Evolutionary conservation across 805 yeast species (phyloP), one percentile per base, ranked within the genome.

Genomic region (Candida easanensis): DNA sequence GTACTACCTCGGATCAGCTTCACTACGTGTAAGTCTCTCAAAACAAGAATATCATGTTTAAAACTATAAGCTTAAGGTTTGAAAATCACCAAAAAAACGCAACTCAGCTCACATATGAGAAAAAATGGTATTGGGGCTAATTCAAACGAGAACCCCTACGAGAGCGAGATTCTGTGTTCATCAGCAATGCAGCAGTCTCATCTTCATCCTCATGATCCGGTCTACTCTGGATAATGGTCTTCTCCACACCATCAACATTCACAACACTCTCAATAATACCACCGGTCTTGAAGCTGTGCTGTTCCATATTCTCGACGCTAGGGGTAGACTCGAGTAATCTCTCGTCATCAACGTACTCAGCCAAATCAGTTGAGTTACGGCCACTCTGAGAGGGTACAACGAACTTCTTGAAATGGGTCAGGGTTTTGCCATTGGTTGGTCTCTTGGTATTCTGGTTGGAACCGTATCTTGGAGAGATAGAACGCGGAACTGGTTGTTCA

Each of bases 191-290:
- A 4, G 38, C 45, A 7, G 41, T 33, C 22, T 41, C 39, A 13
- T 41, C 36, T 4, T 39, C 44, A 13, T 39, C 44, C 17, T 49
- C 44, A n/a, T 56, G 63, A 31, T 63, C 67, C 18, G 77, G 79
- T 32, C 70, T 74, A 41, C 79, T 82, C 54, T 84, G 91, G 55
- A 88, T 88, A 48, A 88, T 85, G 4, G 95, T 88, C 69, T 88
- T 88, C 54, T 80, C 81, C 17, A 86, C 85, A 41, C 96, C 97
- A 58, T 83, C 81, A 21, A 84, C 84, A 39, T 82, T 84, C n/a
- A 88, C 80, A 15, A 88, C 82, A 32, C 86, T 80, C 64, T 88
- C 97, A 42, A 86, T 76, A 41, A 88, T 81, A 8, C 91, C 61
- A 27, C 62, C 61, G 1, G 60, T 54, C 15, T 58, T 37, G 36